Conservation (phyloP, 805 yeast species). For the Scheffersomyces stipitis region DNA sequence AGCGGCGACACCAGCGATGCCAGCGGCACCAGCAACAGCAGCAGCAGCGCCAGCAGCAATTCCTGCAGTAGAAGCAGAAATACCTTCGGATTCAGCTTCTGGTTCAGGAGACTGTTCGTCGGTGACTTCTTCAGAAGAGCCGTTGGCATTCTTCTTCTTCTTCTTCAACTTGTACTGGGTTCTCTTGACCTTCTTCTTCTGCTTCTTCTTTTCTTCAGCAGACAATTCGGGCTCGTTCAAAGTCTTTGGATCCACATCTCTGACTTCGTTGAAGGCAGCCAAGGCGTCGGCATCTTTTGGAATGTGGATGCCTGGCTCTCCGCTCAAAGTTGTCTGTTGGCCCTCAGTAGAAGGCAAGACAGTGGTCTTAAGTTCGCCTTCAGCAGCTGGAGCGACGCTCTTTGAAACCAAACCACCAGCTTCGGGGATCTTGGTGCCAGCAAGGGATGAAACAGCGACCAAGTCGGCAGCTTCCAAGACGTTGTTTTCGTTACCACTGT, state of each 20-base stretch:
- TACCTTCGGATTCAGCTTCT: too few species aligned
- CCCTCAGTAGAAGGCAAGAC: slow-evolving; percentile 50
- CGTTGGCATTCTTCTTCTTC: slow-evolving; percentile 27
- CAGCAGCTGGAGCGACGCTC: slow-evolving; percentile 6
- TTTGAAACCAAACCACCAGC: slow-evolving; percentile 28
- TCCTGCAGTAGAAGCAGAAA: slow-evolving; percentile 10
- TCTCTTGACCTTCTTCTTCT: slow-evolving; percentile 46
- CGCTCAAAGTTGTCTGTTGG: slow-evolving; percentile 42
- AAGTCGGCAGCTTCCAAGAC: slow-evolving; percentile 41
- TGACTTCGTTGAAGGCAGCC: slow-evolving; percentile 60
- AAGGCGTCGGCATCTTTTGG: slow-evolving; percentile 66
- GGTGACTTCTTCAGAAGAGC: background rate
- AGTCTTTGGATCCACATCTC: slow-evolving; percentile 47
- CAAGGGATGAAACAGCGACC: slow-evolving; percentile 10
- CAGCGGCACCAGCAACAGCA: slow-evolving; percentile 8
- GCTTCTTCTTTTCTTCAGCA: slow-evolving; percentile 40
- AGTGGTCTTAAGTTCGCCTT: slow-evolving; percentile 27
- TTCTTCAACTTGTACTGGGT: slow-evolving; percentile 43
- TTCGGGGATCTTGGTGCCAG: slow-evolving; percentile 31
- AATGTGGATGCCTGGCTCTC: slow-evolving; percentile 74
- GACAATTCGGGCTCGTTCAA: slow-evolving; percentile 43
- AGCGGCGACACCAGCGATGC: slow-evolving; percentile 18
- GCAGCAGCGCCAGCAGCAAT: slow-evolving; percentile 8
- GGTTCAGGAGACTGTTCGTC: background rate
- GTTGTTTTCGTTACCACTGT: slow-evolving; percentile 53